Evolutionary conservation across 805 yeast species (phyloP).

Genomic region (Wickerhamiella domercqiae): DNA sequence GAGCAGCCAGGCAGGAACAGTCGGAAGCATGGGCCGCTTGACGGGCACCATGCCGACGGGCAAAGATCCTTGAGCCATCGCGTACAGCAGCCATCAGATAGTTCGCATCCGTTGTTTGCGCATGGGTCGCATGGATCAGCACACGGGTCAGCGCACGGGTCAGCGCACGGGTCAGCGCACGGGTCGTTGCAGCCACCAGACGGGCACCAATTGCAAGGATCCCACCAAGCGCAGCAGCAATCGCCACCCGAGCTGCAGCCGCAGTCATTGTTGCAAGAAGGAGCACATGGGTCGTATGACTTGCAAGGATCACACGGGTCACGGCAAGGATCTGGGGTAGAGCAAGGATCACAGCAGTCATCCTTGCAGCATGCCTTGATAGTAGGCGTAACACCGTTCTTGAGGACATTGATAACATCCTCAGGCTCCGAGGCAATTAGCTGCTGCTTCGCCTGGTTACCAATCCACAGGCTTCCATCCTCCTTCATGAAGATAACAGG

Average conservation of each 20-base stretch:
- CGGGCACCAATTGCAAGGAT: background rate
- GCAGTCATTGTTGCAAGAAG: conserved; percentile 1
- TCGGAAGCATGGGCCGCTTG: no score
- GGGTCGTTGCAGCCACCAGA: background rate
- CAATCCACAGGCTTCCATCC: conserved; percentile 13
- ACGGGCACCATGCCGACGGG: background rate
- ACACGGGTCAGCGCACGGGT: conserved; percentile 3
- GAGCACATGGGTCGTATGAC: no score
- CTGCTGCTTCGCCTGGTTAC: conserved; percentile 4
- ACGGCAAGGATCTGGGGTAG: no score
- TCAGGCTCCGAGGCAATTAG: conserved; percentile 3
- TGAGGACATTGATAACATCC: conserved; percentile 1
- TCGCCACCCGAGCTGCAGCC: conserved; percentile 1
- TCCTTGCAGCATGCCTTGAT: conserved; percentile 7
- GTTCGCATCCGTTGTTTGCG: background rate
- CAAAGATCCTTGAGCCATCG: background rate
- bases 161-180: background rate
- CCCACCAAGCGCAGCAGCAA: background rate
- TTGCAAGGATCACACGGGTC: no score
- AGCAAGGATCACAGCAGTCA: no score
- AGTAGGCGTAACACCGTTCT: conserved; percentile 5
- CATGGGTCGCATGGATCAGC: background rate
- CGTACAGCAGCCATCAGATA: background rate
- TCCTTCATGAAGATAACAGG: conserved; percentile 8
- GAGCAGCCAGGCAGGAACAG: no score